phyloP scores from a whole-genome alignment of 2,329 filamentous ascomycete species.

The Trichoderma citrinoviride region DNA sequence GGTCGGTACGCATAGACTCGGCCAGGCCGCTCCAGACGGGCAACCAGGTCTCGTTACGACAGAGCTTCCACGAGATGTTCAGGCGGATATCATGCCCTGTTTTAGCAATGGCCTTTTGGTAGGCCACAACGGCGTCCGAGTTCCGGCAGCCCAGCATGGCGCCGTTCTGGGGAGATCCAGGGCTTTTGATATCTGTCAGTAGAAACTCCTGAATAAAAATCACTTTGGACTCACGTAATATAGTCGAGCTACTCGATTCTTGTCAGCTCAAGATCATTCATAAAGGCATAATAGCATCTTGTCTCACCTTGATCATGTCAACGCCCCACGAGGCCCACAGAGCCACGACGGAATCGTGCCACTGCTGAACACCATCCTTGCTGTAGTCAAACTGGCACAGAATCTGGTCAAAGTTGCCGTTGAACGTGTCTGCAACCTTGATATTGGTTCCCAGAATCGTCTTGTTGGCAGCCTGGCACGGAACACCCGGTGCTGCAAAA shows the following conservation, averaged over 20 bases:
- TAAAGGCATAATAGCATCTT: no score
- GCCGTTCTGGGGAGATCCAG: conserved; percentile 19
- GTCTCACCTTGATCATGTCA: conserved; percentile 21
- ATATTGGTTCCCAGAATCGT: conserved; percentile 18
- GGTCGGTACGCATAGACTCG: conserved; percentile 21
- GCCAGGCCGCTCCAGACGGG: conserved; percentile 20
- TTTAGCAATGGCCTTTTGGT: conserved; percentile 19
- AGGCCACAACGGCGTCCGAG: conserved; percentile 15
- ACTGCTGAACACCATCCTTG: conserved; percentile 21
- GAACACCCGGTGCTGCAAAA: conserved; percentile 9
- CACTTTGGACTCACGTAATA: not conserved
- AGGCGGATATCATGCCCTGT: conserved; percentile 18
- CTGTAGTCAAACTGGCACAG: conserved; percentile 21
- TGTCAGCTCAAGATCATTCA: not conserved
- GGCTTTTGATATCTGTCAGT: not conserved
- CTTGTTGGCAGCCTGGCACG: conserved; percentile 19
- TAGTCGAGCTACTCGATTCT: conserved; percentile 5
- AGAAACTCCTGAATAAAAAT: not conserved
- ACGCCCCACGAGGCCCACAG: conserved; percentile 22
- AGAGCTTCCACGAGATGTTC: conserved; percentile 22
- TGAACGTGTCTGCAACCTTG: not conserved
- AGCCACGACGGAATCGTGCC: conserved; percentile 20
- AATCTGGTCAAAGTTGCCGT: conserved; percentile 22
- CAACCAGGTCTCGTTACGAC: conserved; percentile 22
- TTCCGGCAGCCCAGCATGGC: conserved; percentile 20